Base-by-base conservation (phyloP, 495 filamentous ascomycete species). In the Penicillium fimorum region DNA sequence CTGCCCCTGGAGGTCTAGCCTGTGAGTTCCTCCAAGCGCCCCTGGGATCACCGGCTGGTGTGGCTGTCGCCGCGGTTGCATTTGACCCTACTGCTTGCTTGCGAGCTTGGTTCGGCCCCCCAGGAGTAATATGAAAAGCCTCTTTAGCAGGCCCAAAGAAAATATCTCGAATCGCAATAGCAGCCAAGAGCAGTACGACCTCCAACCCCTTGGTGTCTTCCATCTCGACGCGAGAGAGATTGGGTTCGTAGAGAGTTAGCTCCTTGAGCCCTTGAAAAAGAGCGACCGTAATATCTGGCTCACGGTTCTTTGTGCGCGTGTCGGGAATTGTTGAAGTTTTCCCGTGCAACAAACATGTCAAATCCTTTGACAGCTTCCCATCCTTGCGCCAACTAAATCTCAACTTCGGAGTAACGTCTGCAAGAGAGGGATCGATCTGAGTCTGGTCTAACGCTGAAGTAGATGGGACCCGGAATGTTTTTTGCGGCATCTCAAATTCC, bases 201-300 rank as follows among this genome's bases (percentile, higher is more conserved):
- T 98, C 94, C 6, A 97, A 76, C 3, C 94, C 94, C 70, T 97
- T 98, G 55, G 87, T 84, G 70, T 98, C 94, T 68, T 97, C 93
- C 63, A 97, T 85, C 40, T 97, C 92, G 4, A 97, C 88, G 1
- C 94, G 79, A 44, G 87, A 86, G 27, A 97, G 76, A 66, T 97
- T 97, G 17, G 93, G 88, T 73, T 97, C 88, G 73, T 96, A 96
- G 40, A 98, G 75, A 13, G 93, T 95, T 30, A 97, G 66, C 56
- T 89, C 87, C 30, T 79, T 81, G 30, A 88, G 68, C 1, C 76
- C 72, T 33, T 79, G 71, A 76, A 93, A 96, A 53, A 97, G 77
- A 0, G 89, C 90, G 17, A 97, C 78, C 5, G 90, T 91, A 59
- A 97, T 97, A 72, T 97, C 94, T 9, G 94, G 93, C 70, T 98